A percentile compares a stretch with the other conserved stretches of the same genome.
Evolutionary conservation across 805 yeast genomes (phyloP).

Genomic region (Metschnikowia arizonensis): DNA sequence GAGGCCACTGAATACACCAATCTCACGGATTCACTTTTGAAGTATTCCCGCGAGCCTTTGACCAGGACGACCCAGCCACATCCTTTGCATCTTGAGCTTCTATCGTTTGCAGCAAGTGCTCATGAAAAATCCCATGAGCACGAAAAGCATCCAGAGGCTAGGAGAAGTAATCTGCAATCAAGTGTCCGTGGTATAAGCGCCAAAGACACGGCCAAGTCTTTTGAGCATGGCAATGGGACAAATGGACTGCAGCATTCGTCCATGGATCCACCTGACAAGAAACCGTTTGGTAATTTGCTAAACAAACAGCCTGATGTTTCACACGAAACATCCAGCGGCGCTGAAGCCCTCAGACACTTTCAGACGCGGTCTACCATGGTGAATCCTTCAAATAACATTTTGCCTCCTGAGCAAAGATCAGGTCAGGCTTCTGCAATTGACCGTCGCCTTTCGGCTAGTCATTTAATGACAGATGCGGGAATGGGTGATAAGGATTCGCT

Average conservation of each 20-base stretch:
- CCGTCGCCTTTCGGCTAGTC: conserved; percentile 1
- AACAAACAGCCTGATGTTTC: not conserved
- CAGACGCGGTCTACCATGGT: not conserved
- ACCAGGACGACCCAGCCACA: not conserved
- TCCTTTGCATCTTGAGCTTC: conserved; percentile 16
- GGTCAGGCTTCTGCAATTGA: not conserved
- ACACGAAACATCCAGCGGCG: not conserved
- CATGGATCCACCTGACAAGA: not conserved
- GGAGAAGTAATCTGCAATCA: not conserved
- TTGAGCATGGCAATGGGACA: not conserved
- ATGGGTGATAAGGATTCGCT: conserved; percentile 32
- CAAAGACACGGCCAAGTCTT: not conserved
- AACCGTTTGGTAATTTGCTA: not conserved
- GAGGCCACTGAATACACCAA: conserved; percentile 22
- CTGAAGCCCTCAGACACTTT: conserved; percentile 1
- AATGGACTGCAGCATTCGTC: not conserved
- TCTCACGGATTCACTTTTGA: conserved; percentile 10
- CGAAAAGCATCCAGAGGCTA: not conserved
- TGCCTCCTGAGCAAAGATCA: not conserved
- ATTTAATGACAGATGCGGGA: conserved; percentile 4
- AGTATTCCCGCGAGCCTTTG: conserved; percentile 1
- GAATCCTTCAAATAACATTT: not conserved
- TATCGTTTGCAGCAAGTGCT: conserved; percentile 18
- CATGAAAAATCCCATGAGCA: conserved; percentile 11
- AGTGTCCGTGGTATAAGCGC: not conserved